Percentiles rank a stretch among this genome's conserved stretches.
Conservation (phyloP, 306 rosid genomes). For the Inga leiocalycina region DNA sequence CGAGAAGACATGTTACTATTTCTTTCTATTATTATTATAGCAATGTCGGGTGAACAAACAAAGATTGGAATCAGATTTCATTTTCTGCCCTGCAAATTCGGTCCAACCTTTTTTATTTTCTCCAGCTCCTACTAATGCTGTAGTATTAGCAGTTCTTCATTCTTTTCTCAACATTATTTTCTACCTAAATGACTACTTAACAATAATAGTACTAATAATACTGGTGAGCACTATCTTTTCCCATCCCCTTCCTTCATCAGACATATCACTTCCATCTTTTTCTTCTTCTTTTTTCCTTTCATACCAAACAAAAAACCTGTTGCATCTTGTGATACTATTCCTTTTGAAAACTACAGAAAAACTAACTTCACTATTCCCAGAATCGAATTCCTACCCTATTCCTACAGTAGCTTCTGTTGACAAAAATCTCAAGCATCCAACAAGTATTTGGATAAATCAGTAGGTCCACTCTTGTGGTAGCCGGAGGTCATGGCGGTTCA, state of each 20-base stretch:
- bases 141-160: neutral
- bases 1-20: neutral
- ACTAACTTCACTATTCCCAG: conserved; percentile 12
- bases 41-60: conserved; percentile 36
- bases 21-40: conserved; percentile 34
- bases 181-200: neutral
- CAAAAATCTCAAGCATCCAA: conserved; percentile 14
- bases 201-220: neutral
- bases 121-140: neutral
- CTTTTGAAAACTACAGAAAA: conserved; percentile 29
- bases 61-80: conserved; percentile 33
- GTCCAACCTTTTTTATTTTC: neutral
- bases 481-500: conserved; percentile 60
- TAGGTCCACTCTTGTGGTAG: conserved; percentile 93
- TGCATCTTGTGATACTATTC: conserved; percentile 30
- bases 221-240: neutral
- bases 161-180: conserved; percentile 30
- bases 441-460: conserved; percentile 23
- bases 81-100: conserved; percentile 27
- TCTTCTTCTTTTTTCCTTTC: neutral
- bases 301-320: conserved; percentile 33
- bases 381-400: conserved; percentile 16
- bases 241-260: neutral
- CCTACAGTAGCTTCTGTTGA: conserved; percentile 3
- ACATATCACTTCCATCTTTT: neutral